A percentile compares a stretch with the other conserved stretches of the same genome.
These are phyloP conservation scores for Diaporthe nobilis DNA, from an alignment of 2,329 filamentous ascomycete genomes.

Conservation along the genomic window DNA sequence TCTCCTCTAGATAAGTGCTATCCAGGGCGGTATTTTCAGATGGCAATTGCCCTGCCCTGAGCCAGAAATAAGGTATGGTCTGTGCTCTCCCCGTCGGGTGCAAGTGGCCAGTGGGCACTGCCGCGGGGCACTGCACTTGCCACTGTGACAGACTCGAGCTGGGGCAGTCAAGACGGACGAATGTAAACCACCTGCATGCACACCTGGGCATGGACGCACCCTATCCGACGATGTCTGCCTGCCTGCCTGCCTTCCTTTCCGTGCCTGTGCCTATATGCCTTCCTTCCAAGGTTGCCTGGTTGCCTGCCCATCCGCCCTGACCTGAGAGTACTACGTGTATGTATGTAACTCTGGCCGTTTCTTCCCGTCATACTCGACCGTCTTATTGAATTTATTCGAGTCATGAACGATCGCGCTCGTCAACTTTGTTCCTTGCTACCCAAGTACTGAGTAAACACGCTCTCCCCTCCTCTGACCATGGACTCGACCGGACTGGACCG, in stretches of 20 bases:
- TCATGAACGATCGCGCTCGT: not conserved
- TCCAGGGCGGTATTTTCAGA: not conserved
- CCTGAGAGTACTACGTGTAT: not conserved
- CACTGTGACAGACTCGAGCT: not conserved
- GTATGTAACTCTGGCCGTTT: not conserved
- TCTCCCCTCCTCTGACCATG: not conserved
- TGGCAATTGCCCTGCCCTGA: constrained; percentile 9
- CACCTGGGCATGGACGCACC: not conserved
- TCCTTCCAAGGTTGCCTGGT: not conserved
- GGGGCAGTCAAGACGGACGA: not conserved
- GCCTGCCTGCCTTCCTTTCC: not conserved
- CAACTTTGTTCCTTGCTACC: too few relatives aligned
- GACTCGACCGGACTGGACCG: not conserved
- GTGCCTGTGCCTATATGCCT: not conserved
- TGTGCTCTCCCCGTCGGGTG: constrained; percentile 21
- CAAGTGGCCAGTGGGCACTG: not conserved
- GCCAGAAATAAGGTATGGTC: constrained; percentile 35
- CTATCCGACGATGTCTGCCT: not conserved
- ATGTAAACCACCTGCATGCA: not conserved
- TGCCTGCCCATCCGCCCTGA: not conserved
- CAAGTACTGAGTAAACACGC: not conserved
- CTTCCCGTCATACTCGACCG: not conserved
- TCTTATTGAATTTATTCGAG: not conserved
- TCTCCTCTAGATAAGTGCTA: constrained; percentile 14
- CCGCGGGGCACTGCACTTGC: not conserved